phyloP scores from a whole-genome alignment of 345 rosid genomes.

The Eucalyptus tenuipes region DNA sequence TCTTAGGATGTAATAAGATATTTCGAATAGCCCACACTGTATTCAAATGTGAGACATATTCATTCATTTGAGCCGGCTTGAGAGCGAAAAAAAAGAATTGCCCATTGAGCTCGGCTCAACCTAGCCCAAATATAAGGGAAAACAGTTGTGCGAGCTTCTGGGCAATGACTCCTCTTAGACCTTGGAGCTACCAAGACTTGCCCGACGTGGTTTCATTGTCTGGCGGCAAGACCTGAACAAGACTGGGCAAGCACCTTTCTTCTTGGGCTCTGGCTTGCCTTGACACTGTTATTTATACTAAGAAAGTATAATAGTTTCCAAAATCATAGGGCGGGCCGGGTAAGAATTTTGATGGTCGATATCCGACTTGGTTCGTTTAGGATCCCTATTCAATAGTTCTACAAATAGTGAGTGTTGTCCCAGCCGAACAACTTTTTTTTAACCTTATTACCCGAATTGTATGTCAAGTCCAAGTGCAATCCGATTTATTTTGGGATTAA shows the following conservation, averaged over 20 bases:
- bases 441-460: not conserved
- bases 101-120: accelerated
- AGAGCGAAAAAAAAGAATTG: accelerated
- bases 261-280: accelerated
- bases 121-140: not conserved
- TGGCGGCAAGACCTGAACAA: not conserved
- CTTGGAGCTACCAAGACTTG: not conserved
- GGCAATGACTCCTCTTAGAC: not conserved
- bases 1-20: accelerated
- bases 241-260: not conserved
- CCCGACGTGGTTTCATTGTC: accelerated
- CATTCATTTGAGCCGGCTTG: not conserved
- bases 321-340: accelerated
- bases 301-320: not conserved
- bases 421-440: not conserved
- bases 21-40: accelerated
- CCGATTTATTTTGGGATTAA: not conserved
- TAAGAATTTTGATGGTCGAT: not conserved
- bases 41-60: not conserved
- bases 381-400: not conserved
- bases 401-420: not conserved
- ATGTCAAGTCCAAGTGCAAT: not conserved
- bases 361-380: accelerated
- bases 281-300: not conserved
- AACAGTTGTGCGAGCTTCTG: not conserved